Evolutionary conservation across 768 basidiomycete genomes (phyloP), one percentile per base, ranked within the genome.

Genomic region (Termitomyces sp.): DNA sequence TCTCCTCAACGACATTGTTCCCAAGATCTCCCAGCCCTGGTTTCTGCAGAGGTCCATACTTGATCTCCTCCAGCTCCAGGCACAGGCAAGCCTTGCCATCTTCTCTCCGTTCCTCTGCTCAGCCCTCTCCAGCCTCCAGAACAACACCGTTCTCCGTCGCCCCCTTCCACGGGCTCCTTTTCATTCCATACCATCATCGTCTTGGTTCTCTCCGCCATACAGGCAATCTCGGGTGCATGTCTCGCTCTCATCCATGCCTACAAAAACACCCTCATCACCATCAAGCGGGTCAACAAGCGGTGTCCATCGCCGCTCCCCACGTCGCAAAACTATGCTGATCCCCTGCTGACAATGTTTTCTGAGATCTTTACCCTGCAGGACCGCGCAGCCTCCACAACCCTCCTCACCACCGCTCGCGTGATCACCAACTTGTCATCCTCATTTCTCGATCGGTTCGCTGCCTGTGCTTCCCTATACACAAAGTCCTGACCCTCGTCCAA

Each of bases 11-110:
- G 84, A 86, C 60, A 71, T 88, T 26, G 66, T 88, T 26, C 86
- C 86, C 31, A 85, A 82, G 62, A 69, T 96, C 51, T 81, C 84
- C 6, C 88, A 97, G 68, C 89, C 91, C 0, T 98, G 95, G 94
- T 98, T 97, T 69, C 81, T 96, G 47, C 85, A 93, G 57, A 84
- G 78, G 65, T 66, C 80, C 3, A 75, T 89, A 12, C 75, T 95
- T 36, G 84, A 86, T 64, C 69, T 87, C 3, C 72, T 96, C 12
- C 88, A 84, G 7, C 74, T 78, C 70, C 26, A 54, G 62, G 5
- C 61, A 60, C 44, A 71, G 60, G 77, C 75, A 57, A 46, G 71
- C 65, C 47, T 41, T 36, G 51, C 31, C 61, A 28, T 29, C 15
- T 44, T 46, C 53, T 48, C 51, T 28, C 45, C 33, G 44, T 53